These are phyloP conservation scores for Thelephora ganbajun DNA, from an alignment of 768 basidiomycete species.

Conservation along the genomic window DNA sequence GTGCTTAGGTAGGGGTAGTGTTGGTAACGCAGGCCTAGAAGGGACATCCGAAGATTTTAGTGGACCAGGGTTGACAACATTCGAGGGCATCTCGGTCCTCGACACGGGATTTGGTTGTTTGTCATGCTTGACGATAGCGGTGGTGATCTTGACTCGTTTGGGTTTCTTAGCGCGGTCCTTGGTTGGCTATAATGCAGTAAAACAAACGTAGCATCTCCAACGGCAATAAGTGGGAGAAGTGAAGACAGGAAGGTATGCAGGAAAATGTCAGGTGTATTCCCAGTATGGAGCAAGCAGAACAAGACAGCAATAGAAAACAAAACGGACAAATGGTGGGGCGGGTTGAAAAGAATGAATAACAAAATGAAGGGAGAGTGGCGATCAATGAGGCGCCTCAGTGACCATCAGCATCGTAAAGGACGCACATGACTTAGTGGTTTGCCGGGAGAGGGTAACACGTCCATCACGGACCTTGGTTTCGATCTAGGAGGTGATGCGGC, in stretches of 20 bases:
- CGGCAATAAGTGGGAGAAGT: not conserved
- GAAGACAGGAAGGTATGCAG: slow-evolving; percentile 11
- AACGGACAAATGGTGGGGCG: slow-evolving; percentile 15
- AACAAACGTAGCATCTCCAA: slow-evolving; percentile 4
- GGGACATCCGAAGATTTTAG: too few relatives aligned
- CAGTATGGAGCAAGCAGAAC: slow-evolving; percentile 11
- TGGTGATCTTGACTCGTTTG: slow-evolving; percentile 27
- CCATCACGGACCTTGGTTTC: not conserved
- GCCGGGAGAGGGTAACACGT: slow-evolving; percentile 28
- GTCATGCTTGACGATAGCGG: not conserved
- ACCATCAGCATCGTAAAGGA: slow-evolving; percentile 47
- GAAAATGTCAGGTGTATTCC: slow-evolving; percentile 14
- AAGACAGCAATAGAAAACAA: slow-evolving; percentile 13
- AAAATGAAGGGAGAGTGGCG: slow-evolving; percentile 8
- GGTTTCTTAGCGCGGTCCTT: slow-evolving; percentile 62
- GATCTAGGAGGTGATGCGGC: not conserved
- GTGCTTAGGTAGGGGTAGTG: too few relatives aligned
- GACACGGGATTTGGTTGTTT: too few relatives aligned
- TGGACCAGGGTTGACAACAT: too few relatives aligned
- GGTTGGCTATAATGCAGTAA: slow-evolving; percentile 40
- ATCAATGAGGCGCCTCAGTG: slow-evolving; percentile 2
- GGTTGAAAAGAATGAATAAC: slow-evolving; percentile 7
- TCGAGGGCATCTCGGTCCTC: too few relatives aligned
- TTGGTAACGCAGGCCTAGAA: too few relatives aligned
- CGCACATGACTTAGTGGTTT: slow-evolving; percentile 79